Evolutionary conservation across 768 basidiomycete genomes (phyloP), one percentile per base, ranked within the genome.

Genomic region (Suillus americanus): DNA sequence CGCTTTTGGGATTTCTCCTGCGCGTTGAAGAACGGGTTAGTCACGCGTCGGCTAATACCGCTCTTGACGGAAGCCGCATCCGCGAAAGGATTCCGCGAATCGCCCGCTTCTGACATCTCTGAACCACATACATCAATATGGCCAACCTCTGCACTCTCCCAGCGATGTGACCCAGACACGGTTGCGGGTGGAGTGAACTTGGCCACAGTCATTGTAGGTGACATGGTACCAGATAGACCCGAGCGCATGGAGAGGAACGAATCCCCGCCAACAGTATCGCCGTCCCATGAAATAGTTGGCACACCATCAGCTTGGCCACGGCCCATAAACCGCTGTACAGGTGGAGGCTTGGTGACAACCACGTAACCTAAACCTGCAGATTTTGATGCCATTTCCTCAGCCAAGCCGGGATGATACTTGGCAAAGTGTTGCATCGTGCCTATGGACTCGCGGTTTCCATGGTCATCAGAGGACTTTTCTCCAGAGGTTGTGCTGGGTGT

Each of bases 111-210:
- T 33, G 62, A 41, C 20, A 28, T 10, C 16, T 60, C 66, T 0
- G 65, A 53, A 51, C 72, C 73, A 2, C 70, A 60, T 51, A 74
- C 73, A 37, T 73, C 77, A 54, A 77, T 77, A 62, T 84, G 77
- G 60, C 89, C 67, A 23, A 90, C 86, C 69, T 89, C 86, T 3
- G 89, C 89, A 9, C 86, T 87, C 73, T 91, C 85, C 89, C 89
- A 91, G 55, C 73, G 81, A 76, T 91, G 89, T 2, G 77, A 72
- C 18, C 80, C 76, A 2, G 84, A 81, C 4, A 75, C 69, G 33
- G 80, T 85, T 14, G 87, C 83, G 9, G 79, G 79, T 54, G 90
- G 89, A 5, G 89, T 91, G 66, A 83, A 84, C 70, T 86, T 86
- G 40, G 86, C 87, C 71, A 82, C 80, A 59, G 78, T 80, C 30